Base-by-base conservation (phyloP, 441 rosid genomes). In the Euphorbia celastroides region DNA sequence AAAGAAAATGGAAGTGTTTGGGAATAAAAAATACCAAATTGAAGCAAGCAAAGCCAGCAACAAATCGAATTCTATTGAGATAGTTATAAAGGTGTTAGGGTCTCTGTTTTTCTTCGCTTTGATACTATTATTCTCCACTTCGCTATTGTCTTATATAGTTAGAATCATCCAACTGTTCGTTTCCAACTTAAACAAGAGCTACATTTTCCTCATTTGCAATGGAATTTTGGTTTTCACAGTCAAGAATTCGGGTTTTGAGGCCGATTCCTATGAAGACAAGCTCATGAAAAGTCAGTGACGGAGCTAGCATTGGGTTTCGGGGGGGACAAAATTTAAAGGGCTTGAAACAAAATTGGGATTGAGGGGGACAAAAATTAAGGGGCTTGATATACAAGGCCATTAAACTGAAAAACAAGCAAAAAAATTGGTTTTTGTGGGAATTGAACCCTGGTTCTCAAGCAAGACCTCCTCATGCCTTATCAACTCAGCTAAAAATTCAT, bases 151-250 rank as follows among this genome's bases (percentile, higher is more conserved):
- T 57, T 44, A 60, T 32, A 32, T 76, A 13, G 61, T 70, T 65
- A 67, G 62, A 42, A 66, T 79, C 56, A 62, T 42, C 28, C 72
- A 76, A 19, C 67, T 65, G 67, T 65, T 75, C 30, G 57, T 69
- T 72, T 57, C 57, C 57, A 66, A 7, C 62, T 71, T 80, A 28
- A 80, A 73, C 78, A 89, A 91, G 89, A 83, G 65, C 66, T 80
- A 77, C 79, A 79, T 87, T 81, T 91, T 91, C 79, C 77, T 91
- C 28, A 76, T 91, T n/a, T 91, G 93, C 78, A 91, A 89, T 69
- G 92, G 94, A 6, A 86, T 91, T 60, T 78, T 91, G 10, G 81
- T 79, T 52, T 36, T 91, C 19, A 67, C 89, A 14, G 51, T 76
- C 41, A 79, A 74, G 71, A 82, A 69, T 72, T 82, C 88, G 0